Percentiles rank a stretch among this genome's conserved stretches.
These are phyloP conservation scores for Fragilaria crotonensis DNA, from an alignment of 108 stramenopile species.

Conservation along the genomic window DNA sequence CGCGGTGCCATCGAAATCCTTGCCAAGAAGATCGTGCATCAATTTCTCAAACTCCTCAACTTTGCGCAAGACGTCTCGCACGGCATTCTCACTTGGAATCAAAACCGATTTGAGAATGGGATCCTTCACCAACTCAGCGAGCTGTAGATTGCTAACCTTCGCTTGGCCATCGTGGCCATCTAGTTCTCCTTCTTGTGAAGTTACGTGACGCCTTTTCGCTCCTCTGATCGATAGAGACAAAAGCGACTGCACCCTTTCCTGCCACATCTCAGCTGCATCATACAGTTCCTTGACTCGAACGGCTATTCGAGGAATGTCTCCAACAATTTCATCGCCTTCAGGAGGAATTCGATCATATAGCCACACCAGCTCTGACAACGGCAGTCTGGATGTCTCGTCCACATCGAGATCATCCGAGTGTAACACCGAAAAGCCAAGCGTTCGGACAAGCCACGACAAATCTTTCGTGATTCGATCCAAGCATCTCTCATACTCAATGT, in stretches of 20 bases:
- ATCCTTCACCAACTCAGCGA: conserved; percentile 1
- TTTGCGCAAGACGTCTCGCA: conserved; percentile 25
- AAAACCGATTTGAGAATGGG: conserved; percentile 31
- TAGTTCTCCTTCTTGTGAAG: conserved; percentile 6
- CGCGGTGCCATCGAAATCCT: conserved; percentile 32
- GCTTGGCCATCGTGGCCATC: not conserved
- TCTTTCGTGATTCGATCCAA: conserved; percentile 32
- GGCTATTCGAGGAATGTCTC: conserved; percentile 40
- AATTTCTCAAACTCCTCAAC: conserved; percentile 38
- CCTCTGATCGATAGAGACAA: conserved; percentile 40
- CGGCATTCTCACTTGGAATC: conserved; percentile 44
- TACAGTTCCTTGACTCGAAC: conserved; percentile 45
- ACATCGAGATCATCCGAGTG: conserved; percentile 5
- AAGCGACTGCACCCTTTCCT: conserved; percentile 29
- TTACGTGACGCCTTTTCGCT: conserved; percentile 28
- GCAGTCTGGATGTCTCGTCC: not conserved
- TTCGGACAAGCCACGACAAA: conserved; percentile 56
- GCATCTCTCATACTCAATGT: conserved; percentile 17
- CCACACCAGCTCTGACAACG: conserved; percentile 12
- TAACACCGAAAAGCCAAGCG: conserved; percentile 25
- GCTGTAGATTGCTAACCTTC: conserved; percentile 4
- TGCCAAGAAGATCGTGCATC: conserved; percentile 40
- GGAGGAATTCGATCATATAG: conserved; percentile 29
- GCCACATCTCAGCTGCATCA: conserved; percentile 46
- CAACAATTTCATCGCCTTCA: conserved; percentile 13